phyloP scores from a whole-genome alignment of 2,329 filamentous ascomycete genomes.

The Neoascochyta sp. region DNA sequence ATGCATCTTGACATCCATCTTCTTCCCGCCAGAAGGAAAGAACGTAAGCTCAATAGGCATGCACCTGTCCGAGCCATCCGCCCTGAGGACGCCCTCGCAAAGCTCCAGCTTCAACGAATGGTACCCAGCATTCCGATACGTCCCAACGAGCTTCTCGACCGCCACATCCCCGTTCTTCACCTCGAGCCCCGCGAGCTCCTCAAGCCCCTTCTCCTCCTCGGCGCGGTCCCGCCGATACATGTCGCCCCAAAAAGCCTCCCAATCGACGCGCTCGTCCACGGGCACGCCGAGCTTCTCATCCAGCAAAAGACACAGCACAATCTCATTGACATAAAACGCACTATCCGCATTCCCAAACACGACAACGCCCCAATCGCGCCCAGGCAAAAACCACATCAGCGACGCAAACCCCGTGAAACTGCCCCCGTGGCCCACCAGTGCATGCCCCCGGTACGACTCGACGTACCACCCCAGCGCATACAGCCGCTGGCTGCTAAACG shows the following conservation, averaged over 20 bases:
- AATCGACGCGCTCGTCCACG: constrained; percentile 2
- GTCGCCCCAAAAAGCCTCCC: constrained; percentile 4
- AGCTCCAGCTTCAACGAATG: constrained; percentile 4
- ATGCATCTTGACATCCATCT: constrained; percentile 3
- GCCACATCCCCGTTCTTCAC: constrained; percentile 2
- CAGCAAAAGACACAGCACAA: constrained; percentile 7
- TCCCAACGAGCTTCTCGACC: constrained; percentile 5
- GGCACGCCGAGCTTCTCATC: constrained; percentile 2
- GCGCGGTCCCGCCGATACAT: constrained; percentile 1
- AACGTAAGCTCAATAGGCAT: constrained; percentile 8
- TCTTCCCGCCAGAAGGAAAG: constrained; percentile 4
- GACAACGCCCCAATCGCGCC: constrained; percentile 10
- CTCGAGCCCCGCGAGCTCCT: too few relatives aligned
- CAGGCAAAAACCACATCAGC: constrained; percentile 8
- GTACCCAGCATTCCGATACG: constrained; percentile 9
- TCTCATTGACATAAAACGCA: constrained; percentile 6
- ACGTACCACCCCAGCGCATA: constrained; percentile 9
- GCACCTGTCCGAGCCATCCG: constrained; percentile 11
- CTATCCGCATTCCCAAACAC: constrained; percentile 8
- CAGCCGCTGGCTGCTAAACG: constrained; percentile 5
- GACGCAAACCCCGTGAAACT: constrained; percentile 10
- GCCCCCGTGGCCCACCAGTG: constrained; percentile 8
- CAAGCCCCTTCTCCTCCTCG: constrained; percentile 2
- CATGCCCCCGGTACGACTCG: constrained; percentile 11
- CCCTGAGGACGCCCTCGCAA: constrained; percentile 4